Percentiles rank a stretch among this genome's conserved stretches.
These are phyloP conservation scores for Tulasnella sp. DNA, from an alignment of 768 basidiomycete genomes.

Conservation along the genomic window DNA sequence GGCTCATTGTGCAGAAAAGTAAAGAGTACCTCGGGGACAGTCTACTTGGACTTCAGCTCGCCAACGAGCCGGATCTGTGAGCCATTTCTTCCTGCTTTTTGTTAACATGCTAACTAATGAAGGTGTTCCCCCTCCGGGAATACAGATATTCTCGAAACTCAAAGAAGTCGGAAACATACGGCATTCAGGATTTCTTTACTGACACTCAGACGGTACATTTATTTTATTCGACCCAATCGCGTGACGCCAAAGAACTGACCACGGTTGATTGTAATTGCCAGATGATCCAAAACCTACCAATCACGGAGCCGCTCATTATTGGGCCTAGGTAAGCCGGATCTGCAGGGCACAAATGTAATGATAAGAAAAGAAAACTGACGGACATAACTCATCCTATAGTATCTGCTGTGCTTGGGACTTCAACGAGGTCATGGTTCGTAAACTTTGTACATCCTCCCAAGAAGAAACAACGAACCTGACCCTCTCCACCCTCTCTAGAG, in stretches of 20 bases:
- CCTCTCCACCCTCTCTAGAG: too few relatives aligned
- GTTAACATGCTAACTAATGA: not conserved
- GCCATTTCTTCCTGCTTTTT: not conserved
- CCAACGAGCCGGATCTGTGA: constrained; percentile 14
- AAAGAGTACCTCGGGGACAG: constrained; percentile 52
- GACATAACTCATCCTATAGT: too few relatives aligned
- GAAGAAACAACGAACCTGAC: not conserved
- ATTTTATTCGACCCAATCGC: not conserved
- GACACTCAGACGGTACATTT: constrained; percentile 8
- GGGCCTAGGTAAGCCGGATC: too few relatives aligned
- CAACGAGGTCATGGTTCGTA: not conserved
- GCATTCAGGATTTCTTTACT: not conserved
- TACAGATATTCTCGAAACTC: not conserved
- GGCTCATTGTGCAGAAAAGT: constrained; percentile 27
- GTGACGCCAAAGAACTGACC: not conserved
- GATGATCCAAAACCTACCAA: constrained; percentile 3
- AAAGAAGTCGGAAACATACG: constrained; percentile 1
- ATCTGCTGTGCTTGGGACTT: constrained; percentile 47
- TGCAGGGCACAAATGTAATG: too few relatives aligned
- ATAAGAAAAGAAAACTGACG: too few relatives aligned
- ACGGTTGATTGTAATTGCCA: too few relatives aligned
- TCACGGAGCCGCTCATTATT: constrained; percentile 34
- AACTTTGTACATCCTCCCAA: not conserved
- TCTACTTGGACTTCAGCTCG: constrained; percentile 58
- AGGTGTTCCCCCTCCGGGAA: too few relatives aligned